These are phyloP conservation scores for Pestalotiopsis sp. DNA, from an alignment of 2,329 filamentous ascomycete species.

Conservation along the genomic window DNA sequence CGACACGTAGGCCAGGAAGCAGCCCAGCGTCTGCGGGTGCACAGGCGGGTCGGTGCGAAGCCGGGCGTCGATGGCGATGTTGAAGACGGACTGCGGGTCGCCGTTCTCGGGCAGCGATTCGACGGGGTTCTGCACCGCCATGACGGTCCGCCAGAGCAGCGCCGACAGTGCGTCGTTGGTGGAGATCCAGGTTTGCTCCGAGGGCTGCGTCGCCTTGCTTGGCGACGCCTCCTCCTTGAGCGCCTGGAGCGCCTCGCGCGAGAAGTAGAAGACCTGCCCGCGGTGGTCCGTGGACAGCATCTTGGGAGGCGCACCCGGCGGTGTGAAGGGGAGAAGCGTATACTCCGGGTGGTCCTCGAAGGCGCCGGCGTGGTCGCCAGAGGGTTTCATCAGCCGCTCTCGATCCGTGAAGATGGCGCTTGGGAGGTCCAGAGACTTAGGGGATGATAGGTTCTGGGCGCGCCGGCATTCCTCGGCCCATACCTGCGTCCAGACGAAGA, in stretches of 20 bases:
- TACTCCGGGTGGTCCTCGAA: neutral
- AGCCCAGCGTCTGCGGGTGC: neutral
- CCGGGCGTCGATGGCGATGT: neutral
- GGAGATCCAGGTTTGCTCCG: neutral
- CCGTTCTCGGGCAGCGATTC: neutral
- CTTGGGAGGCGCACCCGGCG: neutral
- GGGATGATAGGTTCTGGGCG: conserved; percentile 21
- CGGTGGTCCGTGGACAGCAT: neutral
- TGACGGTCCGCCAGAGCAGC: conserved; percentile 1
- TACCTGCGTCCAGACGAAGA: conserved; percentile 34
- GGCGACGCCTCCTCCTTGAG: conserved; percentile 1
- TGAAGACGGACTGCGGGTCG: neutral
- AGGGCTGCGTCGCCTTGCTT: neutral
- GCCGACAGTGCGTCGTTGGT: conserved; percentile 10
- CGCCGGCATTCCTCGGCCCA: conserved; percentile 40
- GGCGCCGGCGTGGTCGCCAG: neutral
- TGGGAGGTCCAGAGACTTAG: neutral
- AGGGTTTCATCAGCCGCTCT: neutral
- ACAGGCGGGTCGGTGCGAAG: neutral
- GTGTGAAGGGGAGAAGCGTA: neutral
- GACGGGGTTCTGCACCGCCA: neutral
- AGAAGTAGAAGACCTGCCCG: conserved; percentile 10
- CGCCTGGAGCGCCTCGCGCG: neutral
- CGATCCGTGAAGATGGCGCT: neutral
- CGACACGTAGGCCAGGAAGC: neutral